Base-by-base conservation (phyloP, 164 flowering plant species). In the Tinospora cordifolia region DNA sequence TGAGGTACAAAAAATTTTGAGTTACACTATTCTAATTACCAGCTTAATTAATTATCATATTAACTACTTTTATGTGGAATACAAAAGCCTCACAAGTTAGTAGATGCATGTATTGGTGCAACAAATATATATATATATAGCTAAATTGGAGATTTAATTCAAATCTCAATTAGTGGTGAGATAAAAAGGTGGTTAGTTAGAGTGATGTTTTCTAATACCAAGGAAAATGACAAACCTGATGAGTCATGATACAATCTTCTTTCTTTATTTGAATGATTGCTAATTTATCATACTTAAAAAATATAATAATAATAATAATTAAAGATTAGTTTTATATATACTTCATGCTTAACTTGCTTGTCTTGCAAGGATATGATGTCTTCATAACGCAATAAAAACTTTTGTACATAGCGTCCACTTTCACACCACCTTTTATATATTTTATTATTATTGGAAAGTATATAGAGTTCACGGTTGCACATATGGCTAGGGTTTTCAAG, bases 241-340 rank as follows among this genome's bases (percentile, higher is more conserved):
- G 65, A 59, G 62, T 11, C 27, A 40, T 69, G n/a, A 54, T 8
- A 19, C 65, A 69, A 69, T 69, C 72, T 69, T 59, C 64, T 66
- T 44, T 19, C 60, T 17, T 65, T 65, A 36, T 24, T 59, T 59
- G 46, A 60, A 69, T 69, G 72, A 66, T 66, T 66, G n/a, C 26
- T 44, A 22, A 15, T 8, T n/a, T 3, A 24, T 22, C 49, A 15
- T 44, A 11, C 34, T 44, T 44, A 6, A 44, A 66, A 22, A 19
- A 19, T 24, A 66, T 3, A 40, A 60, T 51, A n/a, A 51, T 17
- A 51, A 51, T n/a, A 51, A 17, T 65, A 19, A 65, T 17, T 25
- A 40, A 41, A 39, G 26, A 40, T 65, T 40, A 65, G 54, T 65
- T 40, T 44, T 59, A 39, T 9, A 38, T 59, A 39, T 9, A 38